Evolutionary conservation across 2,329 filamentous ascomycete species (phyloP), one percentile per base, ranked within the genome.

Genomic region (Colletotrichum sp.): DNA sequence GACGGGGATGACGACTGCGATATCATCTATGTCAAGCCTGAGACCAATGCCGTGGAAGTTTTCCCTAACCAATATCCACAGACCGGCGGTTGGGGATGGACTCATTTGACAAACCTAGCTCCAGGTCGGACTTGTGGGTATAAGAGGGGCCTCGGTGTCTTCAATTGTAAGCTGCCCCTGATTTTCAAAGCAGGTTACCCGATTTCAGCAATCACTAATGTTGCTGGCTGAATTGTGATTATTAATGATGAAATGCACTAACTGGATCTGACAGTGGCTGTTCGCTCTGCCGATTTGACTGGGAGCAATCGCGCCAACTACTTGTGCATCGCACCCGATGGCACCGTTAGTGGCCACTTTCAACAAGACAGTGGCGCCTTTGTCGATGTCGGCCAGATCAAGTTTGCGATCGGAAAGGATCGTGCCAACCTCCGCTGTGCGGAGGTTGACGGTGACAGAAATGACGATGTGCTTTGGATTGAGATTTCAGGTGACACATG

Each of bases 381-480:
- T 60, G 77, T 67, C 34, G 32, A 77, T 71, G 76, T 79, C 9
- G 78, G 70, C 30, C 82, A 84, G 78, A 78, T 84, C 72, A 84
- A 83, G 75, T 77, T 77, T 64, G 68, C 78, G 10, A 79, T 81
- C 34, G 78, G 67, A 28, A 79, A 78, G 15, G 84, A 86, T 60
- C 82, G 84, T 1, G 83, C 84, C 15, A 84, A 85, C 69, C 69
- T 85, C 13, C 81, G 81, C 6, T 87, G 79, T 26, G 83, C 81
- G 4, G 86, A 87, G 75, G 82, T 86, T 24, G 82, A 87, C 67
- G 83, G 84, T 39, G 83, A 85, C 49, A 82, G 83, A 15, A 76
- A 66, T 5, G 82, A 79, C 15, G 85, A 87, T 77, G 71, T 85
- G 26, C 69, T 85, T 30, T 82, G 79, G 79, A 75, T 82, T 18